phyloP scores from a whole-genome alignment of 148 eudicot genomes.

The Polygonum aviculare region DNA sequence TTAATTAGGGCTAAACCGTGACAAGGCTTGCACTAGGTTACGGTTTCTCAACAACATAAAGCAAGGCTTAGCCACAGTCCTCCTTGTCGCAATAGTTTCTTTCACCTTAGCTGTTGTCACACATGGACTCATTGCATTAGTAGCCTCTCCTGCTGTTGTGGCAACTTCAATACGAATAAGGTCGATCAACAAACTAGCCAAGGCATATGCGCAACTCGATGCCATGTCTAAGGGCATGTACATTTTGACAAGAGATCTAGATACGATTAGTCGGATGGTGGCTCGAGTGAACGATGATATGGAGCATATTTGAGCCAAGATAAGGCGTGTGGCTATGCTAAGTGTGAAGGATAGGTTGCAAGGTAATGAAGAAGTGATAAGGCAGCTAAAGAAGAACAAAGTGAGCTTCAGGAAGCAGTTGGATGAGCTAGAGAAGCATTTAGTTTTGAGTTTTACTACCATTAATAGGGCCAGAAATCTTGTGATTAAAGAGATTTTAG shows the following conservation, averaged over 20 bases:
- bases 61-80: slow-evolving; percentile 39
- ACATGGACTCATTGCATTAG: slow-evolving; percentile 41
- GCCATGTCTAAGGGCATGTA: slow-evolving; percentile 78
- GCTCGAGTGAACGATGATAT: slow-evolving; percentile 70
- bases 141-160: slow-evolving; percentile 53
- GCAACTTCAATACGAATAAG: slow-evolving; percentile 21
- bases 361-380: slow-evolving; percentile 50
- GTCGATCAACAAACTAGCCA: slow-evolving; percentile 28
- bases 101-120: slow-evolving; percentile 31
- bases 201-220: slow-evolving; percentile 52
- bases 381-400: slow-evolving; percentile 49
- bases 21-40: slow-evolving; percentile 38
- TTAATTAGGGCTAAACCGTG: slow-evolving; percentile 61
- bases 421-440: slow-evolving; percentile 91
- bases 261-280: slow-evolving; percentile 64
- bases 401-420: slow-evolving; percentile 52
- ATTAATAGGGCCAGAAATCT: slow-evolving; percentile 76
- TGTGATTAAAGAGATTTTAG: slow-evolving; percentile 58
- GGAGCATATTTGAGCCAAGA: slow-evolving; percentile 45
- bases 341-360: slow-evolving; percentile 35
- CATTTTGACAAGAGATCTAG: slow-evolving; percentile 72
- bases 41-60: slow-evolving; percentile 25
- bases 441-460: slow-evolving; percentile 82
- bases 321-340: slow-evolving; percentile 42
- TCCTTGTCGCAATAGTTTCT: slow-evolving; percentile 47